Percentiles rank a stretch among this genome's conserved stretches.
Evolutionary conservation across 768 basidiomycete genomes (phyloP).

Genomic region (Boletus reticulatus): DNA sequence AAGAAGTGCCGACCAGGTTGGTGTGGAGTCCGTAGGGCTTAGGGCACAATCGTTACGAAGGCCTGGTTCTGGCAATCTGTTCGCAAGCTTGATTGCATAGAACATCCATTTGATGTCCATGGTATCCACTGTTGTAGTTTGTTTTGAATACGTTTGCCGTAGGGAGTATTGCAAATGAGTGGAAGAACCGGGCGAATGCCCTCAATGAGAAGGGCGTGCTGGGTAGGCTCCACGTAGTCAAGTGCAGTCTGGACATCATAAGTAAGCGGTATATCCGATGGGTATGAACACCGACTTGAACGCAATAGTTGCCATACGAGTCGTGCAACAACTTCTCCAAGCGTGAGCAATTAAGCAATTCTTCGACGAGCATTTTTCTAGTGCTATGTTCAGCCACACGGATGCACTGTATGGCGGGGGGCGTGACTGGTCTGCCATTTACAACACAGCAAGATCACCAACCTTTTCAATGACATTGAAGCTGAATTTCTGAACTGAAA

Average conservation of each 20-base stretch:
- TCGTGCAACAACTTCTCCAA: constrained; percentile 95
- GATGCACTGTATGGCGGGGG: constrained; percentile 49
- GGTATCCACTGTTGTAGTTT: constrained; percentile 67
- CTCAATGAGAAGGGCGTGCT: constrained; percentile 90
- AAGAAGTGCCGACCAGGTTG: too few species aligned
- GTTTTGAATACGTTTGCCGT: constrained; percentile 98
- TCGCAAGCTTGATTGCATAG: too few species aligned
- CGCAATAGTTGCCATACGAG: constrained; percentile 95
- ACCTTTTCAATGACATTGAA: constrained; percentile 99
- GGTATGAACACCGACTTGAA: constrained; percentile 54
- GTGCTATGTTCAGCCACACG: constrained; percentile 96
- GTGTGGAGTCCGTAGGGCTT: too few species aligned
- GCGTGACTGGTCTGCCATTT: neutral
- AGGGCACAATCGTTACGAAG: too few species aligned
- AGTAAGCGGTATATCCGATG: constrained; percentile 7
- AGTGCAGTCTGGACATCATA: constrained; percentile 72
- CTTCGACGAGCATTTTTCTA: constrained; percentile 92
- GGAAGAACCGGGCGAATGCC: constrained; percentile 96
- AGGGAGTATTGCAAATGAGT: constrained; percentile 97
- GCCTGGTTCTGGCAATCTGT: too few species aligned
- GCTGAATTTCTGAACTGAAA: constrained; percentile 99
- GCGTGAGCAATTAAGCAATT: constrained; percentile 89
- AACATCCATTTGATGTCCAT: constrained; percentile 50
- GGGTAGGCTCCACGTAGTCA: constrained; percentile 94
- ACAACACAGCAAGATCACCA: constrained; percentile 1